These are phyloP conservation scores for Sporopachydermia lactativora DNA, from an alignment of 805 yeast genomes.

Conservation along the genomic window DNA sequence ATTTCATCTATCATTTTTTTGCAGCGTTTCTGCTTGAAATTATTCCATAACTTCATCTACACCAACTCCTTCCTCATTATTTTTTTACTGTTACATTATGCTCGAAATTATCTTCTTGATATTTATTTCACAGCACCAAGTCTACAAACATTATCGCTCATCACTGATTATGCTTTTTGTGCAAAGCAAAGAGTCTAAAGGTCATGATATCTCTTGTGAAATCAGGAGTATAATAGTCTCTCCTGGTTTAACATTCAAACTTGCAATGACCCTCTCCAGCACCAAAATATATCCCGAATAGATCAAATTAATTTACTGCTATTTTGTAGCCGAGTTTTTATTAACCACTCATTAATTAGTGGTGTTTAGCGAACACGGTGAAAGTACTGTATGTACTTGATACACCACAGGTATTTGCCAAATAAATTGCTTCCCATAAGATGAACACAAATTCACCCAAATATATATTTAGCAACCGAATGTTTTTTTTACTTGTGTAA, in stretches of 20 bases:
- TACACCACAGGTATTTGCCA: conserved; percentile 1
- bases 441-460: conserved; percentile 1
- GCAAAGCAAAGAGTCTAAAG: not conserved
- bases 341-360: conserved; percentile 1
- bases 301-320: not conserved
- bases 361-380: not conserved
- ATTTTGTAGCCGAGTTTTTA: not conserved
- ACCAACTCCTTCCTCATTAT: conserved; percentile 1
- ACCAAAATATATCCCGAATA: conserved; percentile 1
- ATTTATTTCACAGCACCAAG: conserved; percentile 1
- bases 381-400: not conserved
- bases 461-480: not conserved
- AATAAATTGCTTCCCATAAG: conserved; percentile 1
- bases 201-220: conserved; percentile 1
- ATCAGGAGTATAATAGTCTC: conserved; percentile 1
- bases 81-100: not conserved
- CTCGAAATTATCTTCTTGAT: conserved; percentile 1
- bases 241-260: not conserved
- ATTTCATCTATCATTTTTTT: not conserved
- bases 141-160: conserved; percentile 1
- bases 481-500: conserved; percentile 1
- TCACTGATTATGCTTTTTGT: not conserved
- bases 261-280: conserved; percentile 1
- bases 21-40: conserved; percentile 1
- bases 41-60: conserved; percentile 1